phyloP scores from a whole-genome alignment of 352 stramenopile species.

The Phytopythium helicoides region DNA sequence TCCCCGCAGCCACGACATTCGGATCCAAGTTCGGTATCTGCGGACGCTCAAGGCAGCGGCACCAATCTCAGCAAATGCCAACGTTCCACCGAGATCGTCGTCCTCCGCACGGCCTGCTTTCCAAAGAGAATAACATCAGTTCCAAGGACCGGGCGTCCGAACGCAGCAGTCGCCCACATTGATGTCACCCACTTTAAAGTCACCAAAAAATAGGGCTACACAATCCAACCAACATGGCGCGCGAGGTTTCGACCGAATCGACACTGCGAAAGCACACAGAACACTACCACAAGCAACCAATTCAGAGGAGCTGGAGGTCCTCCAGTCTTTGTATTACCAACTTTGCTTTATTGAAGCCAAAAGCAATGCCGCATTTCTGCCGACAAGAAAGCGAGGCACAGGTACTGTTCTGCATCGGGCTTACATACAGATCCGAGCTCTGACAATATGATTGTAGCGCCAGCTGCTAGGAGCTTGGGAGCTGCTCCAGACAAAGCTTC shows the following conservation, averaged over 20 bases:
- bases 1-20: background rate
- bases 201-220: background rate
- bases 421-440: no score
- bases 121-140: conserved; percentile 15
- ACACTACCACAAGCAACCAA: background rate
- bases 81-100: background rate
- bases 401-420: no score
- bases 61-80: no score
- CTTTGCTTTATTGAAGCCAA: conserved; percentile 46
- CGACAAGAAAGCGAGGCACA: conserved; percentile 45
- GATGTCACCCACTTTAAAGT: no score
- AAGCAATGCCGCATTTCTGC: conserved; percentile 28
- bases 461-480: conserved; percentile 44
- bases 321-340: conserved; percentile 51
- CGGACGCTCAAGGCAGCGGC: no score
- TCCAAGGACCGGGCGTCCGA: conserved; percentile 8
- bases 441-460: no score
- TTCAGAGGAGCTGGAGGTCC: conserved; percentile 41
- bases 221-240: background rate
- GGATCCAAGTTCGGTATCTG: no score
- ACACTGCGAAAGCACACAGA: background rate
- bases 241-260: background rate
- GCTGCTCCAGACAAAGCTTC: conserved; percentile 46
- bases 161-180: background rate
- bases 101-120: conserved; percentile 10